Evolutionary conservation across 768 basidiomycete species (phyloP).

Genomic region (Tylopilus subfusipes): DNA sequence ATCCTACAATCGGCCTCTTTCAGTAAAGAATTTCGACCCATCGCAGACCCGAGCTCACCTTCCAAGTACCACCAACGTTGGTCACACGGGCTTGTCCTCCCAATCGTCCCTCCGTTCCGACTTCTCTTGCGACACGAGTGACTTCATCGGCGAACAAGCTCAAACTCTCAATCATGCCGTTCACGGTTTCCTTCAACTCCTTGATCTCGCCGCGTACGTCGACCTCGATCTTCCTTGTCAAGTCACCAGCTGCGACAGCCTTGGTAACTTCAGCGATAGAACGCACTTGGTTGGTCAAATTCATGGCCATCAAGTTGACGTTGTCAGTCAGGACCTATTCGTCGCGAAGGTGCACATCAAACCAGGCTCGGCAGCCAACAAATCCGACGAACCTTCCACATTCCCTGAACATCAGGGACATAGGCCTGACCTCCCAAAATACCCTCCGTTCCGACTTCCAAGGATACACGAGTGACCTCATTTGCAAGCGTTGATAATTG

Average conservation of each 20-base stretch:
- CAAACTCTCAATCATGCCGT: constrained; percentile 88
- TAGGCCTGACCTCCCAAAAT: constrained; percentile 91
- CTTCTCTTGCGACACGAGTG: constrained; percentile 88
- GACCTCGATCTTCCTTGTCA: constrained; percentile 90
- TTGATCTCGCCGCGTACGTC: constrained; percentile 91
- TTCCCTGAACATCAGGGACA: constrained; percentile 90
- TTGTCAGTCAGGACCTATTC: constrained; percentile 63
- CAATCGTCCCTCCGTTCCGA: constrained; percentile 93
- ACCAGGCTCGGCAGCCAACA: neutral
- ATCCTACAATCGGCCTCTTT: constrained; percentile 42
- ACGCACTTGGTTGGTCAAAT: constrained; percentile 87
- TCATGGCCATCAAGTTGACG: constrained; percentile 88
- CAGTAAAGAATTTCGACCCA: neutral
- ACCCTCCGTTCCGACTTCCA: constrained; percentile 92
- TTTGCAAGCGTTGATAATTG: constrained; percentile 71
- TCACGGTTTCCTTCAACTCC: constrained; percentile 88
- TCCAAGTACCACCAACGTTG: constrained; percentile 96
- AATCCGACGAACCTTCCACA: constrained; percentile 70
- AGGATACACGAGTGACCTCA: constrained; percentile 85
- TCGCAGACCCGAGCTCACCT: constrained; percentile 35
- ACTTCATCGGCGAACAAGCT: constrained; percentile 84
- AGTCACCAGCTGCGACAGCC: constrained; percentile 89
- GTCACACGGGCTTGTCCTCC: constrained; percentile 94
- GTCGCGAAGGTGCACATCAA: constrained; percentile 12
- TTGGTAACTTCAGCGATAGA: constrained; percentile 90